Evolutionary conservation across 1,284 basidiomycete species (phyloP), one percentile per base, ranked within the genome.

Genomic region (Marasmius sp.): DNA sequence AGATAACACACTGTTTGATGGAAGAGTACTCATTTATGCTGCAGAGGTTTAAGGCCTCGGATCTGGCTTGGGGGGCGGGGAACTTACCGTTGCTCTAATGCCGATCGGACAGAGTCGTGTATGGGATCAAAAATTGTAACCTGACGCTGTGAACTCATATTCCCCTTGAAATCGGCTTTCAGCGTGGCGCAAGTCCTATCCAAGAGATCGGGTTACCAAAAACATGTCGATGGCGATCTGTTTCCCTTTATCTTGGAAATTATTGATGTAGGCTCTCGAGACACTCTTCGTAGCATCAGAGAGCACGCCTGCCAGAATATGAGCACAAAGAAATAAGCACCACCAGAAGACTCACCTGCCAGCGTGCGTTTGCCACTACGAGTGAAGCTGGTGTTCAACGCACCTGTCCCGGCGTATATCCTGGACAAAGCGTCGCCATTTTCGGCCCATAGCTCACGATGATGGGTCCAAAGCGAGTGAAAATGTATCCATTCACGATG

Each of bases 231-330:
- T 98, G 0, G 96, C 94, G 18, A 85, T 78, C 70, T 99, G 97
- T 74, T 99, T 99, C 50, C 85, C 87, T 74, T 94, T 94, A 74
- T 99, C 97, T 68, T 97, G 93, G 73, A 99, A 98, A 72, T 98
- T 98, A 74, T 97, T 97, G 74, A 98, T 97, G 71, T 98, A 98
- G 60, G 97, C 95, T 61, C 95, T 85, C 14, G 88, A 91, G 20
- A 97, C 94, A 69, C 94, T 97, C 75, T 99, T 99, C 1, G 95
- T 97, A 4, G 97, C 97, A 76, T 99, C 95, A 18, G 94, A 95
- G 22, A 99, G 77, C 34, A 97, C 83, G 37, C 95, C 94, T 82
- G 45, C 7, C 5, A 2, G 67, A 58, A 65, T 60, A 50, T 36
- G 68, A 51, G 27, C 6, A 39, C 48, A 45, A 18, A 11, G 53